Evolutionary conservation across 1,284 basidiomycete genomes (phyloP), one percentile per base, ranked within the genome.

Genomic region (Heterobasidion irregulare): DNA sequence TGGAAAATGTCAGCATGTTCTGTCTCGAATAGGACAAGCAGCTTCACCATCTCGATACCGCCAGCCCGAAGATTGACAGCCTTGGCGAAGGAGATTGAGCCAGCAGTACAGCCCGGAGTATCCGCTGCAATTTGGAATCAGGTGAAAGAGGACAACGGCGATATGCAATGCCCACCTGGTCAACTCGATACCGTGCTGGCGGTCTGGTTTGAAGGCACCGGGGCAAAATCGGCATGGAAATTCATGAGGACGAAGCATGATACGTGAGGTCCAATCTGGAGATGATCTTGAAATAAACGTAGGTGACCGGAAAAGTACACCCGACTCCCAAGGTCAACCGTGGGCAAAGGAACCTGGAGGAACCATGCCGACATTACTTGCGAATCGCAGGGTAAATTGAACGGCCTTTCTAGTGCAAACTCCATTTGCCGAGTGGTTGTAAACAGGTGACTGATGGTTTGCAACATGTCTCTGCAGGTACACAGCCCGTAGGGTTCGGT

Each of bases 201-300:
- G 32, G 6, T 18, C 35, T 50, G 36, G 32, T 38, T 36, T 32
- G 32, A 46, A 46, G 45, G 52, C 18, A 53, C 45, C 52, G 52
- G 52, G 52, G 35, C 52, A 47, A 53, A 47, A 47, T 53, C 52
- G 52, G 52, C 26, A 26, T 26, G 26, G 26, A 26, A 26, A 26
- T 26, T 26, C 26, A 26, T 26, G 26, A 26, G 26, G 26, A 26
- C 26, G 26, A 26, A 26, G 26, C 4, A 26, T 26, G 26, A 26
- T 26, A 26, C 26, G 26, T 26, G 26, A 26, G 26, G 26, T 26
- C 26, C 26, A 26, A 26, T 26, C 26, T 26, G 6, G 26, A 26
- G 26, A 26, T 26, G 5, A 5, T 26, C 26, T 26, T 26, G 26
- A 26, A 26, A 41, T 41, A 41, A 41, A 41, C 38, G 38, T 41